Conservation (phyloP, 305 asterid genomes). For the Fraxinus angustifolia region DNA sequence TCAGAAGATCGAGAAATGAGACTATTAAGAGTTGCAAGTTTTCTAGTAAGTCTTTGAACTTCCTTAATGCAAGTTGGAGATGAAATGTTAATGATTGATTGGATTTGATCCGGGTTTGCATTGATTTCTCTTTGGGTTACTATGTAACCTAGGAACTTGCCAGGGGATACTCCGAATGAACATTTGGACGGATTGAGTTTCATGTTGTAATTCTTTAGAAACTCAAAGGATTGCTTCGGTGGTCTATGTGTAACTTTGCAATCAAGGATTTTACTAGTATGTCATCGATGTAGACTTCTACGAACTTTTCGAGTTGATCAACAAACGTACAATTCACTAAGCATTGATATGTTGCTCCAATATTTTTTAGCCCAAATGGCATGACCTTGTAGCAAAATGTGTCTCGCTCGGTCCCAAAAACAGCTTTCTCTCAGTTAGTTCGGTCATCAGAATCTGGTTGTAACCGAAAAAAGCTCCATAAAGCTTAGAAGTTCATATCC, state of each 20-base stretch:
- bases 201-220: no score
- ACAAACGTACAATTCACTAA: neutral
- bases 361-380: neutral
- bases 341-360: neutral
- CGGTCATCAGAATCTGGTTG: neutral
- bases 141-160: neutral
- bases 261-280: no score
- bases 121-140: neutral
- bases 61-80: neutral
- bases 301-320: neutral
- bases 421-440: no score
- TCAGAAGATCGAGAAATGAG: neutral
- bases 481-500: neutral
- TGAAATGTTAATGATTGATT: no score
- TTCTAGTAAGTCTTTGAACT: neutral
- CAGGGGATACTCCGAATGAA: neutral
- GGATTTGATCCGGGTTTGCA: neutral
- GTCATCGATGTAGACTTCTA: no score
- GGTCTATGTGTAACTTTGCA: no score
- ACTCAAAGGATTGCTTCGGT: no score
- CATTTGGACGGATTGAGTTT: no score
- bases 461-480: no score
- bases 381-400: neutral
- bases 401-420: no score
- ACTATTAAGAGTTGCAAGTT: neutral